These are phyloP conservation scores for Yarrowia sp. DNA, from an alignment of 805 yeast genomes.

Conservation along the genomic window DNA sequence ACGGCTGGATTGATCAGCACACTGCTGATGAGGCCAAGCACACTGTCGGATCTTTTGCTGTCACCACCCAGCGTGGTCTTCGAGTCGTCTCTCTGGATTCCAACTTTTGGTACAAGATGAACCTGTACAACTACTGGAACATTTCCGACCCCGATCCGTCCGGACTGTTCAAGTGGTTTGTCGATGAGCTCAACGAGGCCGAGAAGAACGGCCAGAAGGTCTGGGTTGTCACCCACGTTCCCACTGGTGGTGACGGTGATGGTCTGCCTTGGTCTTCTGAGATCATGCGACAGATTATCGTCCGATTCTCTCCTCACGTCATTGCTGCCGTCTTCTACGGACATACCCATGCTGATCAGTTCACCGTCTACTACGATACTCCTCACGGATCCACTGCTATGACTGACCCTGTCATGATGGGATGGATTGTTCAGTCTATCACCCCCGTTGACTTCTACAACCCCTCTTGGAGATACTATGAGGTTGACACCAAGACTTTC, in stretches of 20 bases:
- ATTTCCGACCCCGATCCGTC: conserved; percentile 54
- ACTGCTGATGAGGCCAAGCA: conserved; percentile 29
- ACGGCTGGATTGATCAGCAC: conserved; percentile 45
- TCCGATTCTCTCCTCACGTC: conserved; percentile 65
- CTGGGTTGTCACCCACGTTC: conserved; percentile 71
- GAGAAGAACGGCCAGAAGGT: conserved; percentile 59
- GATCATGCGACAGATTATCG: conserved; percentile 54
- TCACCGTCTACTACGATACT: conserved; percentile 54
- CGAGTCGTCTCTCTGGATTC: conserved; percentile 64
- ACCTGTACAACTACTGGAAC: conserved; percentile 54
- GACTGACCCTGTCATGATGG: conserved; percentile 50
- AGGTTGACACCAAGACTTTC: conserved; percentile 60
- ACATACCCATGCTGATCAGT: conserved; percentile 69
- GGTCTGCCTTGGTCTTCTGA: conserved; percentile 61
- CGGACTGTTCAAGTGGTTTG: conserved; percentile 60
- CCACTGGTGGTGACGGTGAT: conserved; percentile 49
- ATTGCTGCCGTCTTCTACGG: conserved; percentile 71
- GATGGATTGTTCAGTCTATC: conserved; percentile 65
- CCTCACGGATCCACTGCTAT: conserved; percentile 42
- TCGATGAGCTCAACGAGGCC: conserved; percentile 57
- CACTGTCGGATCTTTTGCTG: conserved; percentile 59
- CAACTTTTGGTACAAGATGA: conserved; percentile 64
- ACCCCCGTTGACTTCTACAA: conserved; percentile 60
- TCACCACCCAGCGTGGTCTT: conserved; percentile 54
- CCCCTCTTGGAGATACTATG: conserved; percentile 73